Conservation (phyloP, 768 basidiomycete genomes). For the Rhodotorula kratochvilovae region DNA sequence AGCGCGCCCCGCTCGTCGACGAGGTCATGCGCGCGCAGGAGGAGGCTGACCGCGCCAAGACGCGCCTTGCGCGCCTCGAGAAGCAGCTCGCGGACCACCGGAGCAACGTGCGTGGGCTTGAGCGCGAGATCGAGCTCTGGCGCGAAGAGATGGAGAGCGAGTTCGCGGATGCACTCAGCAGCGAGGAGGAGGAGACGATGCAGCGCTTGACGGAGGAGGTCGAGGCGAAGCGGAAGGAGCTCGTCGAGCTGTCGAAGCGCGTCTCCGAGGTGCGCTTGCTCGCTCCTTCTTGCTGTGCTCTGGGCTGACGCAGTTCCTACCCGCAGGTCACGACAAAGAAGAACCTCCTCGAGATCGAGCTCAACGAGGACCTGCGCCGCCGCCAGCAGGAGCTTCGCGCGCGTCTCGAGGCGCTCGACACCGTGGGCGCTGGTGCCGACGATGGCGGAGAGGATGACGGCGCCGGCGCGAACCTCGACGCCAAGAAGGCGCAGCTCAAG, state of each 20-base stretch:
- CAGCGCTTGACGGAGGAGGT: constrained; percentile 67
- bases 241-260: constrained; percentile 63
- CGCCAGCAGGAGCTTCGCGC: constrained; percentile 69
- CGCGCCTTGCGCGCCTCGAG: constrained; percentile 63
- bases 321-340: constrained; percentile 66
- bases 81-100: constrained; percentile 65
- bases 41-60: constrained; percentile 67
- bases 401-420: constrained; percentile 69
- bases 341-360: constrained; percentile 81
- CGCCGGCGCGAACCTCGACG: constrained; percentile 62
- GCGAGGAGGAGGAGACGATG: constrained; percentile 65
- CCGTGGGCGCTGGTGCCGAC: constrained; percentile 47
- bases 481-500: constrained; percentile 64
- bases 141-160: constrained; percentile 67
- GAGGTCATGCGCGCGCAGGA: constrained; percentile 59
- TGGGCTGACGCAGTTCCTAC: not conserved
- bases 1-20: constrained; percentile 62
- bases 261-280: constrained; percentile 62
- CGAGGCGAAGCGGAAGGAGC: constrained; percentile 65
- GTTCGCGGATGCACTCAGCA: constrained; percentile 61
- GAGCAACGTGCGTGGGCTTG: constrained; percentile 62
- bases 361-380: constrained; percentile 80
- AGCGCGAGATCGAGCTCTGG: constrained; percentile 60
- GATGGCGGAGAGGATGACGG: constrained; percentile 48
- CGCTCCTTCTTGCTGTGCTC: not conserved